These are phyloP conservation scores for Dryas octopetala DNA, from an alignment of 306 rosid species.

Conservation along the genomic window DNA sequence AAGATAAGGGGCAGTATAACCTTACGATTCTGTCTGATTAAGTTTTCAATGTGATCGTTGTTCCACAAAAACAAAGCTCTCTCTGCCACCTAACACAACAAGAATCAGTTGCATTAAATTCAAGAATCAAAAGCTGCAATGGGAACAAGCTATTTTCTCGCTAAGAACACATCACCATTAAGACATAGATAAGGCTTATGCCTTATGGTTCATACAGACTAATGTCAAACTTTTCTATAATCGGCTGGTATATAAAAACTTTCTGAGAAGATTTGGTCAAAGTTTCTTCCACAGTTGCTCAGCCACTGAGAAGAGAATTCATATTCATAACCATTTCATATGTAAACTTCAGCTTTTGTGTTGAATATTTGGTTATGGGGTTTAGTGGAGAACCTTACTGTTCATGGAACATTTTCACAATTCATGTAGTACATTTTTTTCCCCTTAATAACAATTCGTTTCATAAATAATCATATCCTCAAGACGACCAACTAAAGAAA, in stretches of 20 bases:
- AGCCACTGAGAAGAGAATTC: neutral
- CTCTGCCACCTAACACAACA: constrained; percentile 65
- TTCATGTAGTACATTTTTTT: neutral
- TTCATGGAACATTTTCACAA: neutral
- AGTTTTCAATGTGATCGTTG: constrained; percentile 71
- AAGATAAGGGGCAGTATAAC: constrained; percentile 72
- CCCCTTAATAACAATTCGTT: neutral
- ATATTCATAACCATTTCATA: neutral
- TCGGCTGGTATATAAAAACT: neutral
- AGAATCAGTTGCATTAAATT: constrained; percentile 14
- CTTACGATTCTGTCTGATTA: constrained; percentile 64
- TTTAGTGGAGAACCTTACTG: neutral
- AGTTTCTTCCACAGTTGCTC: neutral
- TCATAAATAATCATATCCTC: neutral
- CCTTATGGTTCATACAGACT: neutral
- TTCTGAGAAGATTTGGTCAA: neutral
- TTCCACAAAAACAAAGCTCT: constrained; percentile 81
- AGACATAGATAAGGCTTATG: constrained; percentile 1
- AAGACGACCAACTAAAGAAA: neutral
- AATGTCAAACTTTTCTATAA: neutral
- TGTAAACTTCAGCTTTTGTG: neutral
- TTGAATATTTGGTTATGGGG: neutral
- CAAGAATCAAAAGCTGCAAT: neutral
- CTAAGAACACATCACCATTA: neutral
- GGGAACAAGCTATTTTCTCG: neutral